Evolutionary conservation across 768 basidiomycete genomes (phyloP).

Genomic region (Leccinum disarticulatum): DNA sequence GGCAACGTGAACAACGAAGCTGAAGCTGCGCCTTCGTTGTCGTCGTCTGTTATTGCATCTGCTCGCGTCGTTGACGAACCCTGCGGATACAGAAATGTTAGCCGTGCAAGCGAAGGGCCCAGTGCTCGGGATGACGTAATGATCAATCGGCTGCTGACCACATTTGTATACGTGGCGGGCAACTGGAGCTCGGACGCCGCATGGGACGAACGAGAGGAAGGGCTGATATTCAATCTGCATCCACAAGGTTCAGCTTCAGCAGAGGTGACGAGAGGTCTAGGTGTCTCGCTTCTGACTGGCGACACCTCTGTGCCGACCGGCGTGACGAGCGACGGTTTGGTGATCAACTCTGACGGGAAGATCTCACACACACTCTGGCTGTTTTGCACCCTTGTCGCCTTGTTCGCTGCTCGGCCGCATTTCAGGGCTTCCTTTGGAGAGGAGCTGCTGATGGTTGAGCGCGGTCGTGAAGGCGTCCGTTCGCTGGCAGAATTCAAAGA

Average conservation of each 20-base stretch:
- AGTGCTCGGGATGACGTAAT: slow-evolving; percentile 14
- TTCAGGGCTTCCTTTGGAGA: slow-evolving; percentile 15
- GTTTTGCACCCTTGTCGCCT: slow-evolving; percentile 35
- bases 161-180: slow-evolving; percentile 23
- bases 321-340: slow-evolving; percentile 28
- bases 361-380: slow-evolving; percentile 53
- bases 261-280: slow-evolving; percentile 4
- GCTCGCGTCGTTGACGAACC: not conserved
- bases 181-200: slow-evolving; percentile 22
- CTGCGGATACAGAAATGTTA: not conserved
- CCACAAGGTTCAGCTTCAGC: slow-evolving; percentile 11
- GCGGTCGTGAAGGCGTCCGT: slow-evolving; percentile 11
- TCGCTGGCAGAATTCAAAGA: slow-evolving; percentile 23
- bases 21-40: slow-evolving; percentile 1
- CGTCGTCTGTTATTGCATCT: not conserved
- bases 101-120: slow-evolving; percentile 6
- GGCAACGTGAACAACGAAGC: slow-evolving; percentile 16
- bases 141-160: slow-evolving; percentile 13
- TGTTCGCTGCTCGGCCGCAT: slow-evolving; percentile 16
- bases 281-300: slow-evolving; percentile 12
- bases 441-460: slow-evolving; percentile 13
- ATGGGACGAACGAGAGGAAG: slow-evolving; percentile 29
- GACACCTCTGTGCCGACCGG: slow-evolving; percentile 7
- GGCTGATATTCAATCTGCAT: slow-evolving; percentile 28
- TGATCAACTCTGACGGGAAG: slow-evolving; percentile 51